A percentile compares a stretch with the other conserved stretches of the same genome.
phyloP scores from a whole-genome alignment of 2,329 filamentous ascomycete genomes.

The Magnaporthales sp. region DNA sequence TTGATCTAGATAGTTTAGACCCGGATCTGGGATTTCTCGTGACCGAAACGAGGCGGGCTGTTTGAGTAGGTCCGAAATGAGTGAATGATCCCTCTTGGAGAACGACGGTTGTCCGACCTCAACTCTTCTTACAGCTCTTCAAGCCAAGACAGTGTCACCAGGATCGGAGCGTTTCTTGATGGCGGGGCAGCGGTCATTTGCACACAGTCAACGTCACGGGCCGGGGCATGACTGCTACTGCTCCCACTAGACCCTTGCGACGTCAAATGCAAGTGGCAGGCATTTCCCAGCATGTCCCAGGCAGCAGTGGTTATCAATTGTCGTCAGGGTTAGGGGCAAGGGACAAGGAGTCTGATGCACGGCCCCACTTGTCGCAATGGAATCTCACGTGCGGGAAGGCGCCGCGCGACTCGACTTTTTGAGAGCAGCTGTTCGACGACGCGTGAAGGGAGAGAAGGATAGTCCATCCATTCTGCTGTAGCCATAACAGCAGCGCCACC shows the following conservation, averaged over 20 bases:
- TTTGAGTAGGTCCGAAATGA: background rate
- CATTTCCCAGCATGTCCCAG: background rate
- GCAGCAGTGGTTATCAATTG: background rate
- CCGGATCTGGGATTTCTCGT: background rate
- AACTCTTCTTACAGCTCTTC: background rate
- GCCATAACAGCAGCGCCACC: background rate
- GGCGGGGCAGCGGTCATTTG: constrained; percentile 1
- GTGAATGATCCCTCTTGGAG: background rate
- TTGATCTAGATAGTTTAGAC: background rate
- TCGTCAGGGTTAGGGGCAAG: background rate
- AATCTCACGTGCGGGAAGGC: background rate
- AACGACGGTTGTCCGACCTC: background rate
- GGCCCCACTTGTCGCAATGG: background rate
- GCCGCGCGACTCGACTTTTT: background rate
- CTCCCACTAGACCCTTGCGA: background rate
- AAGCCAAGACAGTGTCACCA: background rate
- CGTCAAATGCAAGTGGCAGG: background rate
- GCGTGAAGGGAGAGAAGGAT: background rate
- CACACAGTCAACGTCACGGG: constrained; percentile 1
- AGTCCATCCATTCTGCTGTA: background rate
- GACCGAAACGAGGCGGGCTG: background rate
- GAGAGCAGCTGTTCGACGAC: background rate
- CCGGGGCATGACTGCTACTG: background rate
- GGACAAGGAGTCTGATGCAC: background rate
- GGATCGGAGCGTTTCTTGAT: constrained; percentile 1